Evolutionary conservation across 2,329 filamentous ascomycete genomes (phyloP).

Genomic region (Arthrocladium fulminans): DNA sequence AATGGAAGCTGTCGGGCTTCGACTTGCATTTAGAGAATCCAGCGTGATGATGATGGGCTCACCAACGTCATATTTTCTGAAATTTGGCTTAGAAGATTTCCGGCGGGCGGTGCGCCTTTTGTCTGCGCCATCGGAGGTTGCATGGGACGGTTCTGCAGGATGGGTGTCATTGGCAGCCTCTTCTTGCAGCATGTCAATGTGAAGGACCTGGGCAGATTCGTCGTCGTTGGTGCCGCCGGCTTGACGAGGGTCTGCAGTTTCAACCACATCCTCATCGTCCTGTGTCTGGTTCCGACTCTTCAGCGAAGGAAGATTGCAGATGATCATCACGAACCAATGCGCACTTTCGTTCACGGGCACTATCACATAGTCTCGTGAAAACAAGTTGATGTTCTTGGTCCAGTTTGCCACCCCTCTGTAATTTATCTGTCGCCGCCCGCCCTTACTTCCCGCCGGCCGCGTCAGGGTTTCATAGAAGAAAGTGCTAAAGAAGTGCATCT

Average conservation of each 20-base stretch:
- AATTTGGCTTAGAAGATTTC: constrained; percentile 22
- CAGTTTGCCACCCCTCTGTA: constrained; percentile 79
- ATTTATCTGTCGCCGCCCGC: constrained; percentile 54
- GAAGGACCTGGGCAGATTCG: constrained; percentile 7
- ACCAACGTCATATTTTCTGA: constrained; percentile 39
- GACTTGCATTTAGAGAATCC: constrained; percentile 66
- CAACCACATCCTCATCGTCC: constrained; percentile 9
- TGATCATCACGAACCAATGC: constrained; percentile 94
- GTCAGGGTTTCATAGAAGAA: constrained; percentile 74
- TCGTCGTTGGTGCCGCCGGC: constrained; percentile 13
- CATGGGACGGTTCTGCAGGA: neutral
- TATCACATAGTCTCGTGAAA: constrained; percentile 78
- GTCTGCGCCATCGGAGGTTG: neutral
- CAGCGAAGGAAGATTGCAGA: constrained; percentile 76
- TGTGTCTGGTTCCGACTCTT: constrained; percentile 25
- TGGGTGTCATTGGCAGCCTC: neutral
- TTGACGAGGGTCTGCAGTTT: neutral
- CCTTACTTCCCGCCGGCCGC: constrained; percentile 37
- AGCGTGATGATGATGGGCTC: constrained; percentile 72
- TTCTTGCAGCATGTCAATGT: neutral
- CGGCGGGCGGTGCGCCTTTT: constrained; percentile 27
- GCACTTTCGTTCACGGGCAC: constrained; percentile 80
- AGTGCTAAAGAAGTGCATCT: constrained; percentile 83
- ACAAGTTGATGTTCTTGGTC: constrained; percentile 78
- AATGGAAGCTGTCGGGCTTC: constrained; percentile 50